phyloP scores from a whole-genome alignment of 805 yeast genomes.

The Yarrowia keelungensis region DNA sequence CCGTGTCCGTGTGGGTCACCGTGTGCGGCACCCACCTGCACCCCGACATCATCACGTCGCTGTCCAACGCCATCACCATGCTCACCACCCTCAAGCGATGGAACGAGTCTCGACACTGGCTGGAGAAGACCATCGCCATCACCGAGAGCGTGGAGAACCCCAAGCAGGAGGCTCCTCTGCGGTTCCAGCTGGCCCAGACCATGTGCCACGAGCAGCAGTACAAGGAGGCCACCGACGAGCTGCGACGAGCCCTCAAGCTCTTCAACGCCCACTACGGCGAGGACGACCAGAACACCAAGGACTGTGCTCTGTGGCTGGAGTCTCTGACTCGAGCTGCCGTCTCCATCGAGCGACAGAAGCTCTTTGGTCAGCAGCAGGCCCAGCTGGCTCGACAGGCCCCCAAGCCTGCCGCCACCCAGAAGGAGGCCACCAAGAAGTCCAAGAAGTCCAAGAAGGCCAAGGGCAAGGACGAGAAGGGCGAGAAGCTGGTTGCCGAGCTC shows the following conservation, averaged over 20 bases:
- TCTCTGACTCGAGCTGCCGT: slow-evolving; percentile 61
- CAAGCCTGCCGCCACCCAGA: slow-evolving; percentile 26
- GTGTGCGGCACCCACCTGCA: slow-evolving; percentile 65
- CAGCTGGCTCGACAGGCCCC: slow-evolving; percentile 25
- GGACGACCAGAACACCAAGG: slow-evolving; percentile 69
- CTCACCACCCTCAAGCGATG: slow-evolving; percentile 61
- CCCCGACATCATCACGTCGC: slow-evolving; percentile 71
- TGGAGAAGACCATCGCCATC: slow-evolving; percentile 58
- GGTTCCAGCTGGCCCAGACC: slow-evolving; percentile 72
- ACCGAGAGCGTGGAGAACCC: slow-evolving; percentile 63
- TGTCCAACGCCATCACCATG: slow-evolving; percentile 65
- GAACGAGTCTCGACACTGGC: slow-evolving; percentile 60
- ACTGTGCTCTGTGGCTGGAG: slow-evolving; percentile 68
- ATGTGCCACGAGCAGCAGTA: slow-evolving; percentile 61
- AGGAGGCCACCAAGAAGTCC: slow-evolving; percentile 46
- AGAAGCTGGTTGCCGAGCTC: slow-evolving; percentile 37
- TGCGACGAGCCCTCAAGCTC: slow-evolving; percentile 62
- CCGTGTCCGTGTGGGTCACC: slow-evolving; percentile 63
- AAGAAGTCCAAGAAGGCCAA: slow-evolving; percentile 53
- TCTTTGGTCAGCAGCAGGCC: slow-evolving; percentile 24
- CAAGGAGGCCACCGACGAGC: slow-evolving; percentile 62
- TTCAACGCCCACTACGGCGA: slow-evolving; percentile 69
- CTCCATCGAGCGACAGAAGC: slow-evolving; percentile 53
- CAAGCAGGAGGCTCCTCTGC: slow-evolving; percentile 67
- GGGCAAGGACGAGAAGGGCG: slow-evolving; percentile 38